Percentiles rank a stretch among this genome's conserved stretches.
These are phyloP conservation scores for Aphanomyces stellatus DNA, from an alignment of 352 stramenopile genomes.

Conservation along the genomic window DNA sequence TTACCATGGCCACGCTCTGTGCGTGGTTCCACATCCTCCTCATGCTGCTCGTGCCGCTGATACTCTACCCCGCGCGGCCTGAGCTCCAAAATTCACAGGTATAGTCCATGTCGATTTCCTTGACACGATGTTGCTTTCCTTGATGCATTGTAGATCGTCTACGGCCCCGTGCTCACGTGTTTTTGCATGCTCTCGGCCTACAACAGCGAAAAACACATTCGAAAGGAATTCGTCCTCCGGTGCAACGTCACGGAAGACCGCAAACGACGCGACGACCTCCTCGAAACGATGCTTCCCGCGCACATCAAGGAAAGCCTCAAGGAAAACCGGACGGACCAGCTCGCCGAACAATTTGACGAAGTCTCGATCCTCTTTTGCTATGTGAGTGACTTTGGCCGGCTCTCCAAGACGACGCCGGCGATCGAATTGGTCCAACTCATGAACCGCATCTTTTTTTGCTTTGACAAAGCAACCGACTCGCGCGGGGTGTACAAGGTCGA, in stretches of 20 bases:
- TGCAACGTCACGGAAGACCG: conserved; percentile 53
- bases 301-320: conserved; percentile 75
- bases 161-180: conserved; percentile 39
- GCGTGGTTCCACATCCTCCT: conserved; percentile 34
- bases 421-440: conserved; percentile 21
- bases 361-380: conserved; percentile 34
- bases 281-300: conserved; percentile 66
- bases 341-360: conserved; percentile 57
- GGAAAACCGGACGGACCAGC: conserved; percentile 48
- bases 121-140: conserved; percentile 33
- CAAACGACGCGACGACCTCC: conserved; percentile 53
- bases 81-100: conserved; percentile 10
- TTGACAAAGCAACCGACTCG: conserved; percentile 21
- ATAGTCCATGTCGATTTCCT: neutral
- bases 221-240: conserved; percentile 51
- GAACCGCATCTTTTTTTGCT: conserved; percentile 23
- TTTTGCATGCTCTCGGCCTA: conserved; percentile 66
- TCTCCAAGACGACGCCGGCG: conserved; percentile 16
- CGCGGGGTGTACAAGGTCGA: conserved; percentile 24
- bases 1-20: conserved; percentile 46
- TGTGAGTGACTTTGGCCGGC: conserved; percentile 26
- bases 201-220: conserved; percentile 53
- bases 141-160: conserved; percentile 41
- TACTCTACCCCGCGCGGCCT: conserved; percentile 24
- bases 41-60: conserved; percentile 40